Base-by-base conservation (phyloP, 192 early-diverging fungal genomes). In the Podila verticillata region DNA sequence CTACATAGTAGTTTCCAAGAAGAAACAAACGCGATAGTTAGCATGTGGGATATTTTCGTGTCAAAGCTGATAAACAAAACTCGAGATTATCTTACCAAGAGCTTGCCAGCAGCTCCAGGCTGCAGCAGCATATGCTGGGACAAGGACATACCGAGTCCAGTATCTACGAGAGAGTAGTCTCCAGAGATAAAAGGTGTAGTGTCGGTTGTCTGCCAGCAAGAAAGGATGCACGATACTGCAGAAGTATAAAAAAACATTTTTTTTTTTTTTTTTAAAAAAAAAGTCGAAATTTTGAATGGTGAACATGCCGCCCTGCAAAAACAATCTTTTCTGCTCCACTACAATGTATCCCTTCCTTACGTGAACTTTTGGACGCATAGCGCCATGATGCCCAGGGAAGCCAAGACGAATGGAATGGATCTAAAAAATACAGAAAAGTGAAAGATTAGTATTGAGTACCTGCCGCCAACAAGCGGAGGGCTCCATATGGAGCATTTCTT, bases 121-220 rank as follows among this genome's bases (percentile, higher is more conserved):
- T 24, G 86, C 74, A 31, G 84, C 58, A 10, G 91, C 31, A 73
- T 98, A 99, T 7, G 47, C 68, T 0, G 96, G 95, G 0, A 93
- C 81, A 7, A 93, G 67, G 0, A 82, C 57, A 70, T 94, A 97
- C 12, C 89, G 84, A 4, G 84, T 65, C 67, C 82, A 70, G 59
- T 92, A 87, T 15, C 84, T 73, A 0, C 87, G 89, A 61, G 91
- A 95, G 1, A 96, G 47, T 59, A 93, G 87, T 71, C 91, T 94
- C 95, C 96, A 98, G 36, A 99, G 47, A 79, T 99, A 99, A 75
- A 99, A 99, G 7, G 95, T 89, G 67, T 94, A 97, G 86, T 99
- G 97, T 34, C 97, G 88, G 78, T 99, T 99, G 75, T 99, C 97
- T 72, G 92, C 90, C 28, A 98, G 86, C 59, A 99, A 81, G 79